Base-by-base conservation (phyloP, 2,329 filamentous ascomycete species). In the Graphium sp. region DNA sequence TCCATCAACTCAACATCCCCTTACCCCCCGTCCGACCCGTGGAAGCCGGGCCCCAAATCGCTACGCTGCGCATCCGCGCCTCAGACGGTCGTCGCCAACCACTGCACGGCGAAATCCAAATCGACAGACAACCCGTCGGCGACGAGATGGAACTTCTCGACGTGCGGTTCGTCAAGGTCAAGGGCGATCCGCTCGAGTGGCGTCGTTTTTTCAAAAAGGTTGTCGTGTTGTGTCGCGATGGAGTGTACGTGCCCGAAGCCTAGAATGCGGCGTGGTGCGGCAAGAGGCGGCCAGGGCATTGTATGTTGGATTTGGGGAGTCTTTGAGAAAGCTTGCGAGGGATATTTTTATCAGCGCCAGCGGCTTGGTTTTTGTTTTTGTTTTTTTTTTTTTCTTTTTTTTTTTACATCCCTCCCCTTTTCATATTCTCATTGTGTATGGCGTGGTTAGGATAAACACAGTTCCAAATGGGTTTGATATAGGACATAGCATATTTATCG, bases 161-260 rank as follows among this genome's bases (percentile, higher is more conserved):
- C 49, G 80, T 94, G 17, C 67, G 83, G 29, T 95, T 98, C 47
- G 69, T 91, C 39, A 98, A 98, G 56, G 66, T 81, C 30, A 94
- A 93, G 56, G 89, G 89, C 5, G 89, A 98, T 56, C 89, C 89
- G 5, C 55, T 98, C 28, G 87, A 95, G 56, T 98, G 91, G 89
- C 70, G 89, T 35, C 63, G 89, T 19, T 83, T 98, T 48, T 98
- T 98, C 62, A 98, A 98, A 56, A 85, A 83, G 50, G 69, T 94
- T n/a, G 81, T 81, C 18, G 62, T 91, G 37, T 60, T 87, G 34
- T 91, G 85, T 54, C 81, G 81, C 45, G 83, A 93, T 46, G 83
- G 73, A 7, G 75, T 95, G 24, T 80, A 73, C 47, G 50, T 57
- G 33, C 54, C 55, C 3, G 54, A 59, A 26, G 35, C 46, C 36